Conservation (phyloP, 805 yeast species). For the Yamadazyma sp. region DNA sequence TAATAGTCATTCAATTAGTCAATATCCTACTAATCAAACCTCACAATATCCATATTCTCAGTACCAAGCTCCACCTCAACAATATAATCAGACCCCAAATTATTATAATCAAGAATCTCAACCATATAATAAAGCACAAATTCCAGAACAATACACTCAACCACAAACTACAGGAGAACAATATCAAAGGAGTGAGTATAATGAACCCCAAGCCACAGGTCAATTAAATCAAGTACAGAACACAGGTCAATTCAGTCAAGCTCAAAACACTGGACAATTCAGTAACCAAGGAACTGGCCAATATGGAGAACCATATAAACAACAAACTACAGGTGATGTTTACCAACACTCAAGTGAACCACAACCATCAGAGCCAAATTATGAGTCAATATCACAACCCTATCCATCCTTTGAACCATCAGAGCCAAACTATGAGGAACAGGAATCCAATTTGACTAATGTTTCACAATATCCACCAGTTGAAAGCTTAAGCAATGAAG, state of each 20-base stretch:
- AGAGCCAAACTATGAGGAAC: slow-evolving; percentile 3
- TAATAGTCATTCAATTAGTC: slow-evolving; percentile 21
- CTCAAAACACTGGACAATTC: slow-evolving; percentile 2
- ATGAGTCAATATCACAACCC: background rate
- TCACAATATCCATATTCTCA: background rate
- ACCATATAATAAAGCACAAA: no score
- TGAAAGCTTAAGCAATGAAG: background rate
- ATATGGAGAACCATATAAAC: background rate
- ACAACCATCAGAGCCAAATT: background rate
- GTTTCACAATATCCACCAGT: slow-evolving; percentile 12
- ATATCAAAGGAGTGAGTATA: background rate
- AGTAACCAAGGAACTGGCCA: background rate
- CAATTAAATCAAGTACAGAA: background rate
- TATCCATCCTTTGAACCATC: slow-evolving; percentile 4
- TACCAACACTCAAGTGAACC: no score
- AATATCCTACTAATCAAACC: background rate
- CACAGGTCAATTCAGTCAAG: background rate
- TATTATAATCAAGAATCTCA: no score
- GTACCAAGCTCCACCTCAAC: background rate
- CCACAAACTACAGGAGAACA: no score
- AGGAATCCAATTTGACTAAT: slow-evolving; percentile 2
- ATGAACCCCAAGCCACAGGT: background rate
- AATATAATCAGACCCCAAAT: no score
- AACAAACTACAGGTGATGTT: slow-evolving; percentile 1
- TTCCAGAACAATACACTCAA: no score